These are phyloP conservation scores for Kalmanozyma brasiliensis DNA, from an alignment of 1,284 basidiomycete genomes.

Conservation along the genomic window DNA sequence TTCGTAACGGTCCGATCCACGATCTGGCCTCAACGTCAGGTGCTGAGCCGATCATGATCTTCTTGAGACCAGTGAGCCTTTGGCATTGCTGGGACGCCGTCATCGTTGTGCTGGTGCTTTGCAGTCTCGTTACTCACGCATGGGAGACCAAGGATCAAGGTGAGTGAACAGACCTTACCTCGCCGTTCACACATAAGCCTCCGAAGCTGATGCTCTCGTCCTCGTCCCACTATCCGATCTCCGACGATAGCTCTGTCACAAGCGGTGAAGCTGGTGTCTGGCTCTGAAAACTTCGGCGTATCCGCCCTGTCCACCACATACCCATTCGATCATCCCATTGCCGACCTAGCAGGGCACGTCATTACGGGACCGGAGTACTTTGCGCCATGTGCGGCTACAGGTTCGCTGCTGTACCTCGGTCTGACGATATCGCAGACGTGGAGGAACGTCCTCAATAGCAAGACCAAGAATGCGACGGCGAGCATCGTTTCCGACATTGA, in stretches of 20 bases:
- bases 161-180: not conserved
- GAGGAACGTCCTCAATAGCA: constrained; percentile 53
- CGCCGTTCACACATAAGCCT: not conserved
- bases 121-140: constrained; percentile 3
- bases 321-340: constrained; percentile 28
- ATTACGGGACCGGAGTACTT: constrained; percentile 63
- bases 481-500: constrained; percentile 55
- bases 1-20: too few species aligned
- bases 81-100: not conserved
- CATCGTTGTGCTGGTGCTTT: not conserved
- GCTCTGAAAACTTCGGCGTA: constrained; percentile 51
- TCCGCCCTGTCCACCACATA: constrained; percentile 52
- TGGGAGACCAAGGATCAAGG: constrained; percentile 30
- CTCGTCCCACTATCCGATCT: not conserved
- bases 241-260: constrained; percentile 28
- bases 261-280: constrained; percentile 35
- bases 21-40: too few species aligned
- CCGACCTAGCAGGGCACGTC: constrained; percentile 37
- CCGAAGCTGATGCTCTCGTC: not conserved
- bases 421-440: constrained; percentile 64
- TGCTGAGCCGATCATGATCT: too few species aligned
- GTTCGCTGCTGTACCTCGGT: constrained; percentile 63
- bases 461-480: constrained; percentile 49
- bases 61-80: too few species aligned
- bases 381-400: constrained; percentile 54